These are phyloP conservation scores for Aspergillus caelatus DNA, from an alignment of 2,329 filamentous ascomycete genomes.

Conservation along the genomic window DNA sequence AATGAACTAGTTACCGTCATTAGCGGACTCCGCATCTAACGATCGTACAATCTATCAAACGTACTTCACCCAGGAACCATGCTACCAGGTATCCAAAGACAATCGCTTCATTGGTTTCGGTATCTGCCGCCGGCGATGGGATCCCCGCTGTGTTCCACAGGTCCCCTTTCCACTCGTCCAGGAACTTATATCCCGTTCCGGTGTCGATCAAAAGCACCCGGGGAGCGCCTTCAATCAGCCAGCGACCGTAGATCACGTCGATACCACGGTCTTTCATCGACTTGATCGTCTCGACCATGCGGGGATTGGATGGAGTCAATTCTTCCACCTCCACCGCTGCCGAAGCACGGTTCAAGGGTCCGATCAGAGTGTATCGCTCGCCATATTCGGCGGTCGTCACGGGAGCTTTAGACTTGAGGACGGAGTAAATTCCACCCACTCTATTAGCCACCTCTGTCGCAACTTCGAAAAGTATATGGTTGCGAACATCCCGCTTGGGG, in stretches of 20 bases:
- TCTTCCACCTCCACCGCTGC: constrained; percentile 98
- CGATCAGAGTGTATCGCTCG: constrained; percentile 92
- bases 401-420: constrained; percentile 97
- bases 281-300: constrained; percentile 79
- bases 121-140: constrained; percentile 86
- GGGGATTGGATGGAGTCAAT: constrained; percentile 78
- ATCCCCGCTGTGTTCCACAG: constrained; percentile 92
- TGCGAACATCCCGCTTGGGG: constrained; percentile 74
- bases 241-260: constrained; percentile 87
- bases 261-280: constrained; percentile 94
- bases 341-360: constrained; percentile 87
- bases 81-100: constrained; percentile 97
- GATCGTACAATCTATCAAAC: constrained; percentile 25
- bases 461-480: constrained; percentile 94
- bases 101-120: constrained; percentile 96
- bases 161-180: constrained; percentile 97
- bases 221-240: constrained; percentile 96
- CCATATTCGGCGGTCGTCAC: constrained; percentile 99
- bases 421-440: constrained; percentile 98
- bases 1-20: constrained; percentile 68
- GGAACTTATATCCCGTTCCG: constrained; percentile 83
- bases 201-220: constrained; percentile 94
- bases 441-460: constrained; percentile 97
- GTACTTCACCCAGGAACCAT: constrained; percentile 96
- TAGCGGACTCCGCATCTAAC: neutral